Conservation (phyloP, 805 yeast genomes). For the Saccharomyces jurei region DNA sequence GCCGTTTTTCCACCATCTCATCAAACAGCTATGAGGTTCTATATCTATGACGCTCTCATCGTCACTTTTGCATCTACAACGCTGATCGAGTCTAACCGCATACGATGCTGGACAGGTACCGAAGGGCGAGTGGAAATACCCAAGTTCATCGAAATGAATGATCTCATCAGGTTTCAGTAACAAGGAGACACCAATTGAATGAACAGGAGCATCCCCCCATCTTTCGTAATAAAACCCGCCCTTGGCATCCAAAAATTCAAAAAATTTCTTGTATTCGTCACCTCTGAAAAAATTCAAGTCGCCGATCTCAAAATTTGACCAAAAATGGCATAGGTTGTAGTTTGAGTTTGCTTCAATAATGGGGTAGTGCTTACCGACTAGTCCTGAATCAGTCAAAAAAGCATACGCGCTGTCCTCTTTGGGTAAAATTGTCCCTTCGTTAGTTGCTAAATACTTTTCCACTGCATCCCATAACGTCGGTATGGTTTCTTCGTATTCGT, state of each 20-base stretch:
- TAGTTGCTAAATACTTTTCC: constrained; percentile 44
- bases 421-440: constrained; percentile 9
- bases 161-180: constrained; percentile 57
- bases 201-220: constrained; percentile 90
- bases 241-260: constrained; percentile 58
- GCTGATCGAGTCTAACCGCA: neutral
- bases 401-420: neutral
- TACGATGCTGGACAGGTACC: constrained; percentile 51
- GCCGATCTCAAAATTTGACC: constrained; percentile 85
- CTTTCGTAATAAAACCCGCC: constrained; percentile 85
- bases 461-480: constrained; percentile 67
- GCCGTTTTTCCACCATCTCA: constrained; percentile 68
- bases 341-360: constrained; percentile 56
- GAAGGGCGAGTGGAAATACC: constrained; percentile 73
- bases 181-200: constrained; percentile 71
- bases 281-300: constrained; percentile 62
- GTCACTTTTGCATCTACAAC: constrained; percentile 41
- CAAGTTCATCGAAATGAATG: constrained; percentile 73
- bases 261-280: constrained; percentile 57
- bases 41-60: constrained; percentile 38
- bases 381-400: constrained; percentile 37
- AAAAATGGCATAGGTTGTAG: constrained; percentile 74
- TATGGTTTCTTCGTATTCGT: constrained; percentile 60
- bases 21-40: constrained; percentile 48
- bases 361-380: constrained; percentile 43